Base-by-base conservation (phyloP, 2,329 filamentous ascomycete species). In the Trichoderma sp. region DNA sequence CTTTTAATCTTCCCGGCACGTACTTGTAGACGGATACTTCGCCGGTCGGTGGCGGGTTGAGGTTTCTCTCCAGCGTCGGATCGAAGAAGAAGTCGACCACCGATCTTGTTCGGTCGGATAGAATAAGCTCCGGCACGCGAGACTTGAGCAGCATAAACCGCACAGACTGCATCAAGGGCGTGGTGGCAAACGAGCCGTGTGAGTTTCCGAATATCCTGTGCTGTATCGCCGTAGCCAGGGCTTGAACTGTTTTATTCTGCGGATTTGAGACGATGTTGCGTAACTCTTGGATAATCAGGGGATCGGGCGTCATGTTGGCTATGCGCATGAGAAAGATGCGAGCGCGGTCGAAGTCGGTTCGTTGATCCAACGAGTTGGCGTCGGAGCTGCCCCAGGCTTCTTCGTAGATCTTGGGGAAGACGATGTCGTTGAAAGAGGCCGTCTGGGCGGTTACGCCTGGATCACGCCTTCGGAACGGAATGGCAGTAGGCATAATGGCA, bases 51-150 rank as follows among this genome's bases (percentile, higher is more conserved):
- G 70, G 37, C 1, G 74, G 74, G 1, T 71, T 69, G 4, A 75
- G 61, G 52, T 77, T 78, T 4, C 75, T 71, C 24, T 75, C 73
- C 28, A 80, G 52, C 0, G 77, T 75, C 11, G 77, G 76, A 64
- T 80, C 78, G 66, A 79, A 79, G 70, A 78, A 80, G 71, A 80
- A 80, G 69, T 79, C 76, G 18, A 78, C 70, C n/a, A 78, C 73
- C 14, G 70, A 66, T 13, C 71, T 69, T 11, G 74, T 72, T 18
- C 72, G 71, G 8, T 77, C 74, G 14, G 72, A 72, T 26, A 72
- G 71, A 10, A 74, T 72, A 21, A 68, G 63, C 21, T 75, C 70
- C 16, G 73, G 73, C 1, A 76, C 70, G 10, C 69, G 68, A 7
- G 75, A 72, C 72, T 76, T 78, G 72, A 79, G 73, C 6, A 79